Evolutionary conservation across 2,329 filamentous ascomycete species (phyloP), one percentile per base, ranked within the genome.

Genomic region (Alternaria solani): DNA sequence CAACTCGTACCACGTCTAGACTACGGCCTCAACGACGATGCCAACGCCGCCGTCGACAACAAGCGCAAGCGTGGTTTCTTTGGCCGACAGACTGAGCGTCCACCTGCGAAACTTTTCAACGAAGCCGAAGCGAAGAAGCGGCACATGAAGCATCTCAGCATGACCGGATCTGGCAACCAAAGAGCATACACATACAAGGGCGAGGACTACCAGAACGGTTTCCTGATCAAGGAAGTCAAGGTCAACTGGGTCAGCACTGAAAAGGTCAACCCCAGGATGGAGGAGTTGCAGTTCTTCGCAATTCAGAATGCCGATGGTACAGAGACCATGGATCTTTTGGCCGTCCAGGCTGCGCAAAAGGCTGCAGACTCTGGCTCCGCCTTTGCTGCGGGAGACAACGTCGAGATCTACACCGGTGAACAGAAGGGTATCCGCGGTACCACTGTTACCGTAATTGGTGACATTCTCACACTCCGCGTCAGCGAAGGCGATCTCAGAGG

Each of bases 271-370:
- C 95, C 95, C 0, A 92, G 91, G 1, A 85, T 99, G 28, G 95
- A 98, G 75, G 95, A 99, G 78, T 92, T 98, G 47, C 96, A 94
- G n/a, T 91, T 89, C 73, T 98, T 99, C 76, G 91, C 94, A 16
- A 90, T 91, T 28, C 91, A 92, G 9, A 90, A 89, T 18, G 94
- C 96, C 66, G 95, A 98, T 75, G 95, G 95, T 18, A 94, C 93
- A 0, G 93, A 97, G 71, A 96, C 96, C 66, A 86, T 99, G 36
- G 95, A 99, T 80, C 86, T 99, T 43, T 91, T 94, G 71, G 93
- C 94, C 1, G 85, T 99, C 54, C 93, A 94, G 8, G 91, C 93
- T 49, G 97, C 93, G 67, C 83, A 98, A 55, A 97, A 96, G 75
- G 91, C 92, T 60, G 91, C 89, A 67, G 91, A 91, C 61, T 88